phyloP scores from a whole-genome alignment of 257 asterid species.

The Vinca minor region DNA sequence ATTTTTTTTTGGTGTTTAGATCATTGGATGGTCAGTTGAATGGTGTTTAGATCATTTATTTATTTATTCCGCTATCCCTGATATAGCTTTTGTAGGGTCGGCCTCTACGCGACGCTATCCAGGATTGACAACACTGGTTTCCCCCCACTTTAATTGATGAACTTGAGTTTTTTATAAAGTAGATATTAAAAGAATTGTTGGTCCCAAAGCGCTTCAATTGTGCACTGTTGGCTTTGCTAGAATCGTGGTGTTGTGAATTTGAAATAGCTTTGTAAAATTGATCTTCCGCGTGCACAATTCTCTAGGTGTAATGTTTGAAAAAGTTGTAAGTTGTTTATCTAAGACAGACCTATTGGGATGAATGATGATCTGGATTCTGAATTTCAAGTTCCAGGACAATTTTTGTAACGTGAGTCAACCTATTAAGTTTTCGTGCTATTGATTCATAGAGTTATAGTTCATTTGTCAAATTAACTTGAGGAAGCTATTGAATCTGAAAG shows the following conservation, averaged over 20 bases:
- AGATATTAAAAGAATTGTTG: not conserved
- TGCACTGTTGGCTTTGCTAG: not conserved
- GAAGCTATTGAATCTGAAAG: not conserved
- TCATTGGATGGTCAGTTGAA: no score
- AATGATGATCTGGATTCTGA: no score
- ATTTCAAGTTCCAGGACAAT: no score
- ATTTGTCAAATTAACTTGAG: not conserved
- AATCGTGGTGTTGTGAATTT: not conserved
- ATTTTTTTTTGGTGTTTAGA: no score
- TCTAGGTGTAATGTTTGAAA: not conserved
- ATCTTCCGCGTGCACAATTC: not conserved
- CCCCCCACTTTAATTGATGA: no score
- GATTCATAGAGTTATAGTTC: not conserved
- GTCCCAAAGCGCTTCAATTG: not conserved
- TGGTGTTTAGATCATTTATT: not conserved
- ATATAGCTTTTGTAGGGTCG: no score
- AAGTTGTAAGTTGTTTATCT: not conserved
- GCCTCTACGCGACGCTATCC: no score
- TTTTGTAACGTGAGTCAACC: not conserved
- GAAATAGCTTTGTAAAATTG: not conserved
- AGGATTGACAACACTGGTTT: no score
- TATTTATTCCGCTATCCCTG: no score
- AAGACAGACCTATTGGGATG: not conserved
- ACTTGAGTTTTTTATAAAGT: no score
- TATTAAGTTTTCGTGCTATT: not conserved